These are phyloP conservation scores for Kwoniella newhampshirensis DNA, from an alignment of 768 basidiomycete genomes.

Conservation along the genomic window DNA sequence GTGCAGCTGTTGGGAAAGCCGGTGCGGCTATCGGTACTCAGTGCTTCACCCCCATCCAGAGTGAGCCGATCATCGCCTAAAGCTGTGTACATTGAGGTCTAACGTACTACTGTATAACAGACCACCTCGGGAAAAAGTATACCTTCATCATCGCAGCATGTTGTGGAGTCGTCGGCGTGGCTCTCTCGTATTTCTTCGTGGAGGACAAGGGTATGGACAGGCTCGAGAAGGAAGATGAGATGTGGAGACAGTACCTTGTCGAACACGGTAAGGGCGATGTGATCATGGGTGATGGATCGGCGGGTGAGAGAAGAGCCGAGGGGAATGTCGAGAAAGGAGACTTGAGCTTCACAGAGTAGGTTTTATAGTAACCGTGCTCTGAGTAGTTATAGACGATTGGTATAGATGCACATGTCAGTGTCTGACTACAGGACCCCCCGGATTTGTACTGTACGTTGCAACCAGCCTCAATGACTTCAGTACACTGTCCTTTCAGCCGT, in stretches of 20 bases:
- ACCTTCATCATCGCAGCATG: constrained; percentile 46
- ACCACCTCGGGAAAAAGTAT: constrained; percentile 37
- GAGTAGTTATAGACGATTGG: too few species aligned
- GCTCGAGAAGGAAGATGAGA: constrained; percentile 42
- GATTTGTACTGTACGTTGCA: not conserved
- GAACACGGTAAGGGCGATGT: constrained; percentile 38
- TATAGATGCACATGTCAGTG: too few species aligned
- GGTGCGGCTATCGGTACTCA: constrained; percentile 58
- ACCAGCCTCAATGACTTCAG: not conserved
- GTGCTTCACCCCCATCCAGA: constrained; percentile 38
- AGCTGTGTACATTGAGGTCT: not conserved
- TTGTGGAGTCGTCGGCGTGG: constrained; percentile 33
- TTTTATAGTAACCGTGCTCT: too few species aligned
- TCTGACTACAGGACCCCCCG: not conserved
- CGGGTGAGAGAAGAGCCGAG: constrained; percentile 9
- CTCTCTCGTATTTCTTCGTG: constrained; percentile 41
- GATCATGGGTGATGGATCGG: constrained; percentile 39
- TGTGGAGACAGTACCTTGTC: constrained; percentile 42
- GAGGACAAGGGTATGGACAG: constrained; percentile 41
- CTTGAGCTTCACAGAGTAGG: constrained; percentile 14
- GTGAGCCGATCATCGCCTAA: constrained; percentile 1
- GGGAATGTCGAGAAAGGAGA: constrained; percentile 30
- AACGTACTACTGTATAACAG: too few species aligned
- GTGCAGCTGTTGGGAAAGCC: constrained; percentile 51
- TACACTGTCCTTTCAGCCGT: too few species aligned